These are phyloP conservation scores for Trichosporon sp. DNA, from an alignment of 1,284 basidiomycete genomes.

Conservation along the genomic window DNA sequence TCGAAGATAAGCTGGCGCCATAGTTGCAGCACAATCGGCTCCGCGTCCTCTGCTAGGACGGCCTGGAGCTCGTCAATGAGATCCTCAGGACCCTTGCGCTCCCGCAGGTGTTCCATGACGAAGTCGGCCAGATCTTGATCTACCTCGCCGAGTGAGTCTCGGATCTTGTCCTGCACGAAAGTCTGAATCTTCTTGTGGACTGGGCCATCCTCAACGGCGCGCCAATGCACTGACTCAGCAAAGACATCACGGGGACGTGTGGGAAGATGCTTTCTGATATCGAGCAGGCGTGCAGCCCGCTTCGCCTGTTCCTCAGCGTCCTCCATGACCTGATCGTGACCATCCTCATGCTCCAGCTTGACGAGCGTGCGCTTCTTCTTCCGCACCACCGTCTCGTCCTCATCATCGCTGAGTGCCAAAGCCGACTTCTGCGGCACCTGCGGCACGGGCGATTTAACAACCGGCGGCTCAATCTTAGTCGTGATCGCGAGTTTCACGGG, in stretches of 20 bases:
- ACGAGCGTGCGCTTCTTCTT: conserved; percentile 74
- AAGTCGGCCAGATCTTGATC: conserved; percentile 73
- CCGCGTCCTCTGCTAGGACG: conserved; percentile 80
- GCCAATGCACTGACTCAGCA: conserved; percentile 76
- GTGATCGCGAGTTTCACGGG: conserved; percentile 74
- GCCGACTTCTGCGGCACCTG: conserved; percentile 37
- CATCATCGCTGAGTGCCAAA: conserved; percentile 63
- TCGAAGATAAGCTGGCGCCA: conserved; percentile 89
- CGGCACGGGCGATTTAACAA: background rate
- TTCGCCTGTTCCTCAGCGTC: conserved; percentile 52
- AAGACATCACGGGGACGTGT: conserved; percentile 67
- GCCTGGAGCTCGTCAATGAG: conserved; percentile 79
- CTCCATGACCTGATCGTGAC: conserved; percentile 17
- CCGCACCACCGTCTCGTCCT: conserved; percentile 64
- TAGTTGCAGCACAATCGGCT: conserved; percentile 63
- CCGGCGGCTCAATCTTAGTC: conserved; percentile 6
- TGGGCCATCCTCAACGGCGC: conserved; percentile 68
- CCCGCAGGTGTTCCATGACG: conserved; percentile 77
- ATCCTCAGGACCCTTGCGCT: conserved; percentile 71
- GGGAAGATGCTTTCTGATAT: conserved; percentile 64
- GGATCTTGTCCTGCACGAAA: conserved; percentile 69
- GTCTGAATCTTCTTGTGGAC: conserved; percentile 69
- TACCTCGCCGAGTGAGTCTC: conserved; percentile 75
- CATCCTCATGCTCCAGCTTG: conserved; percentile 67
- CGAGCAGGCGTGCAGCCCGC: conserved; percentile 67